Base-by-base conservation (phyloP, 2,329 filamentous ascomycete genomes). In the Diaporthe batatas region DNA sequence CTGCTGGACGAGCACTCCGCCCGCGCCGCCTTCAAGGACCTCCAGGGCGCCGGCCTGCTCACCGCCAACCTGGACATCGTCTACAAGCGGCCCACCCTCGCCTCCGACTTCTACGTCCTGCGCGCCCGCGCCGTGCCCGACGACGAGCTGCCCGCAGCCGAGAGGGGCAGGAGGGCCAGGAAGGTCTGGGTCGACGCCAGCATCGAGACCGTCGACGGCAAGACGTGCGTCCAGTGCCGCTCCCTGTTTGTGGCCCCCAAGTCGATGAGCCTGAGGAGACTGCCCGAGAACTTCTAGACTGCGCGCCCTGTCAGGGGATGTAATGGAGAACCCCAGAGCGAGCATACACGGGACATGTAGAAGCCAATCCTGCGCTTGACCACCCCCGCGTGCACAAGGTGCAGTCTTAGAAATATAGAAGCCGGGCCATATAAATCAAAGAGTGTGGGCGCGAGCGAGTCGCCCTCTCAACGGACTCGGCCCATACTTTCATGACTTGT, bases 1-100 rank as follows among this genome's bases (percentile, higher is more conserved):
- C 80, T 93, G 4, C 82, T 95, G 49, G 89, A 93, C 79, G 93
- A 95, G 83, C 88, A 87, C 68, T 85, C 94, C 74, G 90, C 90
- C n/a, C 85, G 91, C 55, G 91, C 89, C 74, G 90, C 89, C 14
- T 83, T 90, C 71, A 79, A 81, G 58, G 78, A 80, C 42, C 84
- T 90, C 74, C 84, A 85, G 1, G 82, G 80, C 77, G 36, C 49
- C n/a, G 73, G 73, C n/a, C 44, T 68, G 16, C 82, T 91, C 76
- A 87, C 90, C 78, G 84, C 91, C 54, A 87, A 85, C 68, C 80
- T 92, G 44, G 84, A 89, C 73, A 79, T 95, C 64, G 86, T 87
- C 69, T 95, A 94, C 80, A 85, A 88, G 55, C 86, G 86, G 72
- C 91, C 90, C 0, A 90, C 91, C 10, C 80, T 85, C 47, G 87